These are phyloP conservation scores for Penicillium concentricum DNA, from an alignment of 2,329 filamentous ascomycete species.

Conservation along the genomic window DNA sequence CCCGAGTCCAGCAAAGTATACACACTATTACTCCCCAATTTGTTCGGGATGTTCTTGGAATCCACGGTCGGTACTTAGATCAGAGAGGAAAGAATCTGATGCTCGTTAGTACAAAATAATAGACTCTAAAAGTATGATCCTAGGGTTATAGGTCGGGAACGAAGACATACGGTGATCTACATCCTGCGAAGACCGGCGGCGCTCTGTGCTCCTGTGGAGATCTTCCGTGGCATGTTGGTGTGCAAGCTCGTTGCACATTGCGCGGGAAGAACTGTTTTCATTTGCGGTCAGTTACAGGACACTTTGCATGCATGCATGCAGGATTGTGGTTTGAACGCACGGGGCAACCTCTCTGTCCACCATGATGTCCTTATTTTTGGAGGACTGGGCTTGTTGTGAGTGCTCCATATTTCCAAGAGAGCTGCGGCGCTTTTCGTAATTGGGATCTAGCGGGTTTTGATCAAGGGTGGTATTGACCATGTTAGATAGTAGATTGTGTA, in stretches of 20 bases:
- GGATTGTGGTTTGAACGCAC: slow-evolving; percentile 6
- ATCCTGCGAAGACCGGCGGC: slow-evolving; percentile 14
- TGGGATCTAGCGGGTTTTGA: slow-evolving; percentile 21
- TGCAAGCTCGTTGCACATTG: slow-evolving; percentile 21
- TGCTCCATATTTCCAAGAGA: slow-evolving; percentile 6
- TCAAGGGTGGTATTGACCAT: slow-evolving; percentile 19
- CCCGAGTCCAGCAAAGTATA: background rate
- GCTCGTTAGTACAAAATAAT: background rate
- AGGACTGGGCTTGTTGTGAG: background rate
- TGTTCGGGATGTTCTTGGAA: slow-evolving; percentile 4
- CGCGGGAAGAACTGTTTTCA: slow-evolving; percentile 15
- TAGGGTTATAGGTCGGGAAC: rapidly evolving
- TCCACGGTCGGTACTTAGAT: slow-evolving; percentile 5
- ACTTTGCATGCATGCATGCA: no score
- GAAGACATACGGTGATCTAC: slow-evolving; percentile 13
- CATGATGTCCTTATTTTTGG: slow-evolving; percentile 11
- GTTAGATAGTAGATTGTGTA: background rate
- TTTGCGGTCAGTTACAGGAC: background rate
- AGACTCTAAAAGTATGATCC: background rate
- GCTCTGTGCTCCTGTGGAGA: slow-evolving; percentile 19
- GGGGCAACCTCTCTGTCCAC: slow-evolving; percentile 20
- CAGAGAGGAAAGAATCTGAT: background rate
- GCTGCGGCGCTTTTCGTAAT: slow-evolving; percentile 13
- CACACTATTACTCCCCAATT: background rate
- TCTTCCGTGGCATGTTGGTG: slow-evolving; percentile 23